Conservation (phyloP, 371 early-diverging fungal species). For the Parasitella parasitica region DNA sequence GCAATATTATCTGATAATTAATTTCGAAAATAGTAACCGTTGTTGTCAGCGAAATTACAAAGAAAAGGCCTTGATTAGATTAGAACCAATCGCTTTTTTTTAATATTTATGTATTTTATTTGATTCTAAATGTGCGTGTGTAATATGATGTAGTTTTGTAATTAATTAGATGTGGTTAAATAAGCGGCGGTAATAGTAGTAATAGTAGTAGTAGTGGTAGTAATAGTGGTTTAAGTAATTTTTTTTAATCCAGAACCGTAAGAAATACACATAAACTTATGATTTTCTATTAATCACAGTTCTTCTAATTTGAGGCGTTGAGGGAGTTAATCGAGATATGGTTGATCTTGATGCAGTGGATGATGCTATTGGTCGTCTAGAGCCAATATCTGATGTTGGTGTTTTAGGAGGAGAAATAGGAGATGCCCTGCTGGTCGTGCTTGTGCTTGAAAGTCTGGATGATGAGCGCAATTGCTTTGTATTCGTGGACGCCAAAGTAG, state of each 20-base stretch:
- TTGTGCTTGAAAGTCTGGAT: neutral
- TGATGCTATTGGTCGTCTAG: neutral
- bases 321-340: neutral
- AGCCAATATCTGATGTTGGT: neutral
- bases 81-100: slow-evolving; percentile 7
- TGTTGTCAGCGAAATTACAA: slow-evolving; percentile 21
- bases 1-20: neutral
- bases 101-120: neutral
- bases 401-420: neutral
- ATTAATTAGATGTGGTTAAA: neutral
- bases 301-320: neutral
- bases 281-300: slow-evolving; percentile 20
- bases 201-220: neutral
- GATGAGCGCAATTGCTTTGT: neutral
- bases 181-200: neutral
- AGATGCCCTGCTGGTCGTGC: neutral
- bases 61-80: slow-evolving; percentile 2
- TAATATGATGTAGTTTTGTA: neutral
- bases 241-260: neutral
- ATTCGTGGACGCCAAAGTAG: neutral
- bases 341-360: neutral
- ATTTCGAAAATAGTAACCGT: slow-evolving; percentile 6
- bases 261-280: slow-evolving; percentile 2
- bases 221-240: neutral
- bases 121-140: neutral